phyloP scores from a whole-genome alignment of 2,329 filamentous ascomycete genomes.

The Chaetomiaceae sp. region DNA sequence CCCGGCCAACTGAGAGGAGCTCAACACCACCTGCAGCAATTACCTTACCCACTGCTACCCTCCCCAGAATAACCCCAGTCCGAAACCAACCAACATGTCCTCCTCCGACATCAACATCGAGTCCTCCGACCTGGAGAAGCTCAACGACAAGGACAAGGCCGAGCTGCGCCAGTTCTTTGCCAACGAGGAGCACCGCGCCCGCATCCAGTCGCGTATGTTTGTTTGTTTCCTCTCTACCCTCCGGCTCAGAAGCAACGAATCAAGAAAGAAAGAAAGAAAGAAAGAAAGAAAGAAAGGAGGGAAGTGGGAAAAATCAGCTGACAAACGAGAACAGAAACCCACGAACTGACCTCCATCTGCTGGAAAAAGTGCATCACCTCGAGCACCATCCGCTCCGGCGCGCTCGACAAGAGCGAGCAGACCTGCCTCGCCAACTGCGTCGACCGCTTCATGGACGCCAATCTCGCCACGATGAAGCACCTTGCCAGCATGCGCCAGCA shows the following conservation, averaged over 20 bases:
- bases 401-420: conserved; percentile 75
- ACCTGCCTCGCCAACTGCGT: conserved; percentile 88
- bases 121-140: conserved; percentile 64
- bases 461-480: conserved; percentile 78
- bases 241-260: not conserved
- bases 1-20: too few species aligned
- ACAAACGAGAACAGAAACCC: conserved; percentile 41
- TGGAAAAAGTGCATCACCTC: conserved; percentile 87
- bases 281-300: not conserved
- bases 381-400: conserved; percentile 64
- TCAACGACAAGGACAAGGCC: conserved; percentile 76
- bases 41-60: too few species aligned
- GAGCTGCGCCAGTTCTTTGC: conserved; percentile 83
- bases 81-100: conserved; percentile 19
- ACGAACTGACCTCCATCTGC: conserved; percentile 67
- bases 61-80: too few species aligned
- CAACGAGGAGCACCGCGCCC: conserved; percentile 81
- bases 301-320: not conserved
- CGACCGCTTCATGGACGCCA: conserved; percentile 87
- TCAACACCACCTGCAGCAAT: too few species aligned
- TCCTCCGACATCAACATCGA: conserved; percentile 32
- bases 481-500: conserved; percentile 57
- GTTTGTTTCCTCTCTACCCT: not conserved
- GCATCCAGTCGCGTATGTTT: conserved; percentile 55
- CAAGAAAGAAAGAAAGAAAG: not conserved